Evolutionary conservation across 345 rosid species (phyloP).

Genomic region (Adansonia digitata): DNA sequence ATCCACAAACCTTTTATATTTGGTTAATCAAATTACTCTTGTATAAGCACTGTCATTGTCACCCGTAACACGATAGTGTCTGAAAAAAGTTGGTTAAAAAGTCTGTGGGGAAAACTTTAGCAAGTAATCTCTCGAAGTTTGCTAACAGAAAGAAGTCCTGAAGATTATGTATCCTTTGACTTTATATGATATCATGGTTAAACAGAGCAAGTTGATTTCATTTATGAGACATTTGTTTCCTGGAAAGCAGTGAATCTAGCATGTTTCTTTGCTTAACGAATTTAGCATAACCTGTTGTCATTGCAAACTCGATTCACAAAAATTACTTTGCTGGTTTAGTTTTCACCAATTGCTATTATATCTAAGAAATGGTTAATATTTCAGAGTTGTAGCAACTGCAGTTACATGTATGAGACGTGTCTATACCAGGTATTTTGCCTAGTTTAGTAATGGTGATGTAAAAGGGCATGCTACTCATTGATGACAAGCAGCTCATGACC

Average conservation of each 20-base stretch:
- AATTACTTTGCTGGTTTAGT: not conserved
- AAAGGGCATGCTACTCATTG: not conserved
- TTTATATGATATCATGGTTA: not conserved
- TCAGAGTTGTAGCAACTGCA: constrained; percentile 95
- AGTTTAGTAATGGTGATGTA: not conserved
- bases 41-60: not conserved
- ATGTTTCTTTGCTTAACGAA: not conserved
- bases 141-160: not conserved
- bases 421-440: constrained; percentile 58
- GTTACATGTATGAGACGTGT: constrained; percentile 93
- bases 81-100: not conserved
- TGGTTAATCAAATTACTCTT: not conserved
- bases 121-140: not conserved
- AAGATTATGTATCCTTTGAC: not conserved
- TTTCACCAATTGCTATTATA: not conserved
- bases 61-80: not conserved
- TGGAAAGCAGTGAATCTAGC: not conserved
- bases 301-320: not conserved
- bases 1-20: not conserved
- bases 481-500: not conserved
- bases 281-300: not conserved
- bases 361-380: constrained; percentile 18
- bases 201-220: not conserved
- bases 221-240: not conserved
- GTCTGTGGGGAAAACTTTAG: not conserved